These are phyloP conservation scores for Backusella mclennaniae DNA, from an alignment of 192 early-diverging fungal genomes.

Conservation along the genomic window DNA sequence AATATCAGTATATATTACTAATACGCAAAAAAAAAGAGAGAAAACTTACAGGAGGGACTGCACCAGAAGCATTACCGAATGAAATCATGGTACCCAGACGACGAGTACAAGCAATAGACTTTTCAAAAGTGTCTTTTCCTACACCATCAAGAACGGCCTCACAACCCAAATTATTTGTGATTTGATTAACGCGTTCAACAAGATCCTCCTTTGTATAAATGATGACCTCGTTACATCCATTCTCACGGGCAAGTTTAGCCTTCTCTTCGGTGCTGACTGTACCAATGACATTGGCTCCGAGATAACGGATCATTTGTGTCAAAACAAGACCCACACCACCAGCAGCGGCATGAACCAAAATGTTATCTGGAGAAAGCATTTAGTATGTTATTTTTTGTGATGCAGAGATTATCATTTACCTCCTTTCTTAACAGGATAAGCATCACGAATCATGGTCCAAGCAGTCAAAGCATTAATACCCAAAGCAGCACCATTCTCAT, in stretches of 20 bases:
- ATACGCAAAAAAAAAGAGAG: background rate
- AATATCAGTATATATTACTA: background rate
- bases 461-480: slow-evolving; percentile 86
- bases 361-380: slow-evolving; percentile 14
- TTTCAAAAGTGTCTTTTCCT: slow-evolving; percentile 82
- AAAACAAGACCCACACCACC: slow-evolving; percentile 88
- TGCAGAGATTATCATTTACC: background rate
- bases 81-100: slow-evolving; percentile 74
- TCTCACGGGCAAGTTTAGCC: slow-evolving; percentile 53
- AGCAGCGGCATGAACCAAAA: slow-evolving; percentile 89
- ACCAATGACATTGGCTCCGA: slow-evolving; percentile 89
- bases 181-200: slow-evolving; percentile 62
- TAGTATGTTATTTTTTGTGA: too few species aligned
- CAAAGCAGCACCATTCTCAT: slow-evolving; percentile 63
- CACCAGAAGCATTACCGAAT: slow-evolving; percentile 91
- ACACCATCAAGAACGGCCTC: slow-evolving; percentile 89
- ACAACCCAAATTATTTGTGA: slow-evolving; percentile 75
- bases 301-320: slow-evolving; percentile 70
- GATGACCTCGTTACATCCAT: slow-evolving; percentile 76
- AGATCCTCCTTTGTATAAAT: slow-evolving; percentile 68
- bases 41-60: slow-evolving; percentile 62
- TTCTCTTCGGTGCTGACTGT: slow-evolving; percentile 77
- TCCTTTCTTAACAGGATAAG: slow-evolving; percentile 66
- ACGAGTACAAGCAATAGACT: slow-evolving; percentile 60
- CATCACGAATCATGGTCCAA: slow-evolving; percentile 66